Percentiles rank a stretch among this genome's conserved stretches.
Conservation (phyloP, 305 asterid genomes). For the Rubia balearica region DNA sequence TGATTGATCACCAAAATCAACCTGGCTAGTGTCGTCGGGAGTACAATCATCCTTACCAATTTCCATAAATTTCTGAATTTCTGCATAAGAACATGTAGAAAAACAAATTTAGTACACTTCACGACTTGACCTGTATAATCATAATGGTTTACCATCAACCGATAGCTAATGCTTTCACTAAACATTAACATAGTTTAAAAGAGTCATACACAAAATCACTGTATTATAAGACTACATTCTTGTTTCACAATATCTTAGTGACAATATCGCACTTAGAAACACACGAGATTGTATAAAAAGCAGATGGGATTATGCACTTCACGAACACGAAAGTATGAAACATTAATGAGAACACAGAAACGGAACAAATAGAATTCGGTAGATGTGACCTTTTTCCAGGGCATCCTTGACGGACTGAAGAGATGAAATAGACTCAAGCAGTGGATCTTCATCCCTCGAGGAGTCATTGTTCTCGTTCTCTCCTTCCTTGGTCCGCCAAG, state of each 20-base stretch:
- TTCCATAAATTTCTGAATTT: slow-evolving; percentile 54
- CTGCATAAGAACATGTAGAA: slow-evolving; percentile 34
- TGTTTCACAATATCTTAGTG: neutral
- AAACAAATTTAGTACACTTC: neutral
- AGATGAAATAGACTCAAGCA: slow-evolving; percentile 34
- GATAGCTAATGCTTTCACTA: neutral
- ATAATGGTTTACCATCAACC: neutral
- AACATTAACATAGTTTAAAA: neutral
- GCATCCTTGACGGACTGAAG: slow-evolving; percentile 61
- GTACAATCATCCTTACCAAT: slow-evolving; percentile 35
- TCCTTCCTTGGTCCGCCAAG: slow-evolving; percentile 37
- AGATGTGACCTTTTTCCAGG: slow-evolving; percentile 47
- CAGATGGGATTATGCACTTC: neutral
- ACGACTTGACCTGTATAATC: neutral
- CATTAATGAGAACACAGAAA: neutral
- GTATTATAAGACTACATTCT: neutral
- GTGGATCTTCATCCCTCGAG: slow-evolving; percentile 41
- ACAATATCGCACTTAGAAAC: neutral
- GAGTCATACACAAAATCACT: neutral
- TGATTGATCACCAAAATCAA: slow-evolving; percentile 23
- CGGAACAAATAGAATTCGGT: neutral
- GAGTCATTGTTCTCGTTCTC: slow-evolving; percentile 30
- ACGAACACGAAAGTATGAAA: neutral
- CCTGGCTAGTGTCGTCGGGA: slow-evolving; percentile 28
- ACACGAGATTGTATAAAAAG: neutral